Conservation (phyloP, 2,329 filamentous ascomycete species). For the Aspergillus awamori region DNA sequence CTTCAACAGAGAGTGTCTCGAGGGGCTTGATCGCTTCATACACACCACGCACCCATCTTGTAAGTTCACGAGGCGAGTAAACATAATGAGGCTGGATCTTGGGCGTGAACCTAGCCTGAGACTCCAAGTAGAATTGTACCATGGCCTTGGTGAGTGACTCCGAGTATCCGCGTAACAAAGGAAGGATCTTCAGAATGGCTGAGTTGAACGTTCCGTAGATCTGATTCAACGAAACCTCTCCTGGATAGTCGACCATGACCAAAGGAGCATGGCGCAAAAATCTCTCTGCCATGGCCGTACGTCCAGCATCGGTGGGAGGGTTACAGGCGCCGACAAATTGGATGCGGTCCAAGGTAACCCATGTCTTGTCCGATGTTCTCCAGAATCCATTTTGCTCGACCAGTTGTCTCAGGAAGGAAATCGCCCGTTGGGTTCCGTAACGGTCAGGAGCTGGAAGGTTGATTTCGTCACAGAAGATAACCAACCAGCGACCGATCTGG, state of each 20-base stretch:
- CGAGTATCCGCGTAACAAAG: slow-evolving; percentile 89
- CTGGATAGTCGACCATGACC: slow-evolving; percentile 99
- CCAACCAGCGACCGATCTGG: slow-evolving; percentile 95
- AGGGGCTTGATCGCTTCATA: slow-evolving; percentile 96
- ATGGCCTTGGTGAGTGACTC: slow-evolving; percentile 94
- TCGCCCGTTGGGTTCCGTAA: slow-evolving; percentile 95
- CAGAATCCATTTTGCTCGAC: slow-evolving; percentile 99
- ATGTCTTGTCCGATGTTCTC: slow-evolving; percentile 94
- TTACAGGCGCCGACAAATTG: slow-evolving; percentile 99
- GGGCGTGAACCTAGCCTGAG: slow-evolving; percentile 90
- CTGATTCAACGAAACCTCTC: slow-evolving; percentile 88
- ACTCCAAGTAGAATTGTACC: slow-evolving; percentile 95
- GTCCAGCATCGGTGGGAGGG: slow-evolving; percentile 93
- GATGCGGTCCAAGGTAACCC: slow-evolving; percentile 96
- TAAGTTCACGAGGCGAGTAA: slow-evolving; percentile 97
- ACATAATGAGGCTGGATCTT: slow-evolving; percentile 99
- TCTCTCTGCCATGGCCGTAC: slow-evolving; percentile 87
- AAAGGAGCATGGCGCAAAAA: slow-evolving; percentile 97
- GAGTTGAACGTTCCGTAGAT: slow-evolving; percentile 99
- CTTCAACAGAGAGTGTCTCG: slow-evolving; percentile 84
- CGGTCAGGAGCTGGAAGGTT: slow-evolving; percentile 97
- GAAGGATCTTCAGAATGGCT: slow-evolving; percentile 94
- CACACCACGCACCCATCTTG: slow-evolving; percentile 93
- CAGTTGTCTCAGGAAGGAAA: slow-evolving; percentile 94
- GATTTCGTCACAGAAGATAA: slow-evolving; percentile 99